phyloP scores from a whole-genome alignment of 176 grass and related monocot species.

The Saccharum spontaneum region DNA sequence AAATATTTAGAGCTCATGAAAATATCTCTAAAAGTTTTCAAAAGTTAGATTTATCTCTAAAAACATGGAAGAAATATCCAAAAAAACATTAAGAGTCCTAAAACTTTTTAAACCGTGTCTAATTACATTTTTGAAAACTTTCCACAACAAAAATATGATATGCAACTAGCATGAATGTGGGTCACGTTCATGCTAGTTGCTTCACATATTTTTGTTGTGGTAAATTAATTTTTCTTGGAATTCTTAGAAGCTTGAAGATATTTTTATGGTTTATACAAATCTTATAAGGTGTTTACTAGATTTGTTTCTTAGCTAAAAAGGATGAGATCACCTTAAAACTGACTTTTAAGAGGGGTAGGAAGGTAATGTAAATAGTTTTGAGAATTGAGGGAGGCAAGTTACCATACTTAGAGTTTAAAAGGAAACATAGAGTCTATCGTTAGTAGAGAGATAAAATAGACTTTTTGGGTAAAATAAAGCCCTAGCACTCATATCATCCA shows the following conservation, averaged over 20 bases:
- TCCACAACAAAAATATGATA: neutral
- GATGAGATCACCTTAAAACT: neutral
- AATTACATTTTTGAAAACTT: neutral
- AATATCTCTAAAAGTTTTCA: neutral
- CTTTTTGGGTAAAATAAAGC: neutral
- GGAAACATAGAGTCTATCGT: neutral
- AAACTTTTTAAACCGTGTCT: neutral
- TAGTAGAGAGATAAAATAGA: neutral
- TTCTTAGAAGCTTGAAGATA: too few relatives aligned
- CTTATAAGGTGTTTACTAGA: neutral
- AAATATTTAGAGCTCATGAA: too few relatives aligned
- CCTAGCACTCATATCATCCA: neutral
- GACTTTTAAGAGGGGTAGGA: fast-evolving
- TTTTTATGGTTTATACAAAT: neutral
- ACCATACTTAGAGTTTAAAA: neutral
- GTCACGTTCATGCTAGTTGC: neutral
- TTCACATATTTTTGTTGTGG: neutral
- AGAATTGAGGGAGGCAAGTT: neutral
- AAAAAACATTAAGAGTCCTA: neutral
- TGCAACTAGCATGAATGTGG: neutral
- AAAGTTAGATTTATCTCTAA: neutral
- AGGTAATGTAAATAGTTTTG: neutral
- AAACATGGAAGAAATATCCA: neutral
- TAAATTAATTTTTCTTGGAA: too few relatives aligned
- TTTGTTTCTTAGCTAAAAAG: neutral